Evolutionary conservation across 1,139 yeast species (phyloP).

Genomic region (Komagataea norvegica): DNA sequence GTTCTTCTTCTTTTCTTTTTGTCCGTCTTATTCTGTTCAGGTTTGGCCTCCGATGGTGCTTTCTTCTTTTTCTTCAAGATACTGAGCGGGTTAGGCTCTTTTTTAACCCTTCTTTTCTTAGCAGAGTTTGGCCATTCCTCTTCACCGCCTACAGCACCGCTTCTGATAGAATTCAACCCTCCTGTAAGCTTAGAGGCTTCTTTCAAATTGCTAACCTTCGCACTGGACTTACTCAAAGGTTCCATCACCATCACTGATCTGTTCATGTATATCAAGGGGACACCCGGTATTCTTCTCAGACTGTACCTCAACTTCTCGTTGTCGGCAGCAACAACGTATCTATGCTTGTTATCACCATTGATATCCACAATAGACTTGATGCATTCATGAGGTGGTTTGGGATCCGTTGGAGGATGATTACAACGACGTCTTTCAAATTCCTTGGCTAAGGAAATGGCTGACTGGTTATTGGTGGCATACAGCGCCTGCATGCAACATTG

Average conservation of each 20-base stretch:
- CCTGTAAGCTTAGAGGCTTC: slow-evolving; percentile 66
- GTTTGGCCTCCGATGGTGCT: slow-evolving; percentile 13
- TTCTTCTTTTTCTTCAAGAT: slow-evolving; percentile 58
- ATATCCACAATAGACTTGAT: slow-evolving; percentile 64
- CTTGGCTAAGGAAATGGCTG: slow-evolving; percentile 76
- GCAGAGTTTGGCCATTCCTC: no score
- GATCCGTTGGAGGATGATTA: slow-evolving; percentile 54
- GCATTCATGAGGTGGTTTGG: slow-evolving; percentile 72
- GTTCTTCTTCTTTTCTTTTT: slow-evolving; percentile 37
- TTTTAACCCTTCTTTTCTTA: slow-evolving; percentile 64
- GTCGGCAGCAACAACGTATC: slow-evolving; percentile 87
- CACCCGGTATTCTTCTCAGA: slow-evolving; percentile 77
- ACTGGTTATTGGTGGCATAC: slow-evolving; percentile 64
- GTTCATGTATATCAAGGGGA: slow-evolving; percentile 82
- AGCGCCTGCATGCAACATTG: slow-evolving; percentile 92
- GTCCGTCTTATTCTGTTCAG: slow-evolving; percentile 11
- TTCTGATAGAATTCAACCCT: slow-evolving; percentile 59
- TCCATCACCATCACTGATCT: slow-evolving; percentile 96
- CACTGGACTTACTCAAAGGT: slow-evolving; percentile 75
- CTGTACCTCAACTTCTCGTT: slow-evolving; percentile 61
- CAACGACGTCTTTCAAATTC: slow-evolving; percentile 75
- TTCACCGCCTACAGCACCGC: slow-evolving; percentile 25
- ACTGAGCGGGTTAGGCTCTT: slow-evolving; percentile 80
- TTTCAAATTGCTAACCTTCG: slow-evolving; percentile 44
- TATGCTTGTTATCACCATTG: slow-evolving; percentile 77